Evolutionary conservation across 768 basidiomycete genomes (phyloP).

Genomic region (Naganishia onofrii): DNA sequence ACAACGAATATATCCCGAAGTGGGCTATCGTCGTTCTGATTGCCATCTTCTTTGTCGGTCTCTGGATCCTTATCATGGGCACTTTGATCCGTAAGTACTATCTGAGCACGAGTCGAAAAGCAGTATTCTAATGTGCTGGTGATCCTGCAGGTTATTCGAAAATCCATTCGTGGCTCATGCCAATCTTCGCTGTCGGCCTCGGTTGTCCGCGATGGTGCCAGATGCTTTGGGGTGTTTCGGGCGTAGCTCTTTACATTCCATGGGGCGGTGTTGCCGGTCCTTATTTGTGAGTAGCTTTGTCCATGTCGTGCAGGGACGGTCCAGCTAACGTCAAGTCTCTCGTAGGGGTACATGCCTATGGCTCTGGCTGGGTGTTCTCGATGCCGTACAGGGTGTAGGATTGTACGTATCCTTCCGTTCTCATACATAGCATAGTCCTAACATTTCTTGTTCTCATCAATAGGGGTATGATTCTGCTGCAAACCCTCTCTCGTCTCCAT

Average conservation of each 20-base stretch:
- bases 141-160: slow-evolving; percentile 66
- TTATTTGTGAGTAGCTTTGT: slow-evolving; percentile 59
- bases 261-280: slow-evolving; percentile 85
- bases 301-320: background rate
- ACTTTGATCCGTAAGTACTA: slow-evolving; percentile 61
- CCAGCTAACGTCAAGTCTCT: slow-evolving; percentile 15
- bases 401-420: slow-evolving; percentile 63
- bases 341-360: slow-evolving; percentile 71
- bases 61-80: slow-evolving; percentile 74
- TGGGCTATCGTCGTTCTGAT: slow-evolving; percentile 80
- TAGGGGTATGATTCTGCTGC: slow-evolving; percentile 38
- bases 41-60: slow-evolving; percentile 75
- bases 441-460: background rate
- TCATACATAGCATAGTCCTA: background rate
- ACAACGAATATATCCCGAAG: slow-evolving; percentile 67
- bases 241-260: slow-evolving; percentile 84
- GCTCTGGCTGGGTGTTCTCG: slow-evolving; percentile 93
- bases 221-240: slow-evolving; percentile 95
- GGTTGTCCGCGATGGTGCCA: slow-evolving; percentile 95
- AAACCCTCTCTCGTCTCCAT: slow-evolving; percentile 86
- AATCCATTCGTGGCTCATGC: slow-evolving; percentile 90
- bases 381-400: slow-evolving; percentile 90
- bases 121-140: slow-evolving; percentile 19
- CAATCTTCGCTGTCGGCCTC: slow-evolving; percentile 90
- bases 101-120: background rate